A percentile compares a stretch with the other conserved stretches of the same genome.
Evolutionary conservation across 2,329 filamentous ascomycete genomes (phyloP).

Genomic region (Fusarium mundagurra): DNA sequence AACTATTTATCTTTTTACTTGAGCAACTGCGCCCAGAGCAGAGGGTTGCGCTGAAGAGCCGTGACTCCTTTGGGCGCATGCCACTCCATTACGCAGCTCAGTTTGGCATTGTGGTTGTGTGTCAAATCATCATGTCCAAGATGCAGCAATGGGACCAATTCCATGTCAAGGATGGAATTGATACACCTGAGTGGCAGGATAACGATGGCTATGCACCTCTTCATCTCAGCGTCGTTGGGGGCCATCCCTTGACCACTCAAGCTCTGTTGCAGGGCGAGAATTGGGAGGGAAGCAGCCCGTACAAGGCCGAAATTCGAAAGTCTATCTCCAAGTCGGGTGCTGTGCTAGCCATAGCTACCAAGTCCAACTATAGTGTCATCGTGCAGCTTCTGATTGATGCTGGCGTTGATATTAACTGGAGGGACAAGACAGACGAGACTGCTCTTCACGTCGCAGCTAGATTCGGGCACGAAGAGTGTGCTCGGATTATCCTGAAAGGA

Average conservation of each 20-base stretch:
- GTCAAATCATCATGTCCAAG: conserved; percentile 84
- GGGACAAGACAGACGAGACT: conserved; percentile 89
- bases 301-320: conserved; percentile 72
- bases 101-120: conserved; percentile 92
- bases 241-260: conserved; percentile 86
- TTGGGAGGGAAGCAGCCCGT: conserved; percentile 72
- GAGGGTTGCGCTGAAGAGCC: conserved; percentile 70
- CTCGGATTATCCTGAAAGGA: conserved; percentile 77
- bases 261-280: conserved; percentile 83
- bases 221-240: conserved; percentile 91
- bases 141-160: conserved; percentile 93
- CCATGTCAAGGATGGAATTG: conserved; percentile 84
- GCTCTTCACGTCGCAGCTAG: conserved; percentile 91
- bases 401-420: conserved; percentile 92
- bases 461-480: conserved; percentile 85
- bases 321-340: conserved; percentile 83
- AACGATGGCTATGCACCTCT: conserved; percentile 89
- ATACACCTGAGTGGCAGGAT: conserved; percentile 90
- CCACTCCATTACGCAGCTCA: conserved; percentile 95
- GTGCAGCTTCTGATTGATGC: conserved; percentile 89
- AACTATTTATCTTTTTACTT: conserved; percentile 71
- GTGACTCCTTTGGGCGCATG: conserved; percentile 82
- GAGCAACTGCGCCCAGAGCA: conserved; percentile 76
- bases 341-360: conserved; percentile 87
- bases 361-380: conserved; percentile 85